A percentile compares a stretch with the other conserved stretches of the same genome.
These are phyloP conservation scores for Trichaptum fuscoviolaceum DNA, from an alignment of 768 basidiomycete species.

Conservation along the genomic window DNA sequence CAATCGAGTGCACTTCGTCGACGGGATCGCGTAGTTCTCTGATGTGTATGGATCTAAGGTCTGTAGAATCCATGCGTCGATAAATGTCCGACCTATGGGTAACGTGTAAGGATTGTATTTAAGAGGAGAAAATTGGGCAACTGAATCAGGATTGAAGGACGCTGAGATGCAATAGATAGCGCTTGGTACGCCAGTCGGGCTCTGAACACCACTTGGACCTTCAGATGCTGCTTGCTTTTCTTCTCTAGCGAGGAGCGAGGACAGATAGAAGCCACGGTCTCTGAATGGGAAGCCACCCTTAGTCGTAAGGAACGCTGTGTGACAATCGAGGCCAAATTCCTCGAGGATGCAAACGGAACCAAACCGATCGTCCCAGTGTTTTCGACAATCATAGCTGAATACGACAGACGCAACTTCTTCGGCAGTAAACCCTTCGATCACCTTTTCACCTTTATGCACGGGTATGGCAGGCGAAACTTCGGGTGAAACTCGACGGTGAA, in stretches of 20 bases:
- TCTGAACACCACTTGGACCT: constrained; percentile 9
- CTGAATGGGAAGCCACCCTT: constrained; percentile 88
- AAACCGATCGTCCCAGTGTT: constrained; percentile 84
- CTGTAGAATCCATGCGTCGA: constrained; percentile 96
- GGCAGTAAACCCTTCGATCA: constrained; percentile 89
- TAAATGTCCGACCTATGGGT: constrained; percentile 73
- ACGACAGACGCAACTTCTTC: constrained; percentile 83
- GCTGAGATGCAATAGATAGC: constrained; percentile 81
- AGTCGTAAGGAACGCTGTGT: constrained; percentile 64
- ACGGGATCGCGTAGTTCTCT: constrained; percentile 92
- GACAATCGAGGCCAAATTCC: constrained; percentile 68
- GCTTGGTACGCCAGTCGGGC: constrained; percentile 33
- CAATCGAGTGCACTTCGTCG: constrained; percentile 80
- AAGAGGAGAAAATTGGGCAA: constrained; percentile 43
- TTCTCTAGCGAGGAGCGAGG: constrained; percentile 55
- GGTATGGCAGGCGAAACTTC: constrained; percentile 78
- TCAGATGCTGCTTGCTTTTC: constrained; percentile 21
- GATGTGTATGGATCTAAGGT: constrained; percentile 93
- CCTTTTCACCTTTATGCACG: constrained; percentile 82
- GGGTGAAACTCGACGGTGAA: constrained; percentile 70
- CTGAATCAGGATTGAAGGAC: constrained; percentile 70
- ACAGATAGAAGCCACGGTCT: constrained; percentile 80
- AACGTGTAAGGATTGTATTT: constrained; percentile 76
- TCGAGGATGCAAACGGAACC: constrained; percentile 67
- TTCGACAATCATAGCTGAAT: constrained; percentile 62